phyloP scores from a whole-genome alignment of 108 stramenopile species.

The Cyclotella atomus region DNA sequence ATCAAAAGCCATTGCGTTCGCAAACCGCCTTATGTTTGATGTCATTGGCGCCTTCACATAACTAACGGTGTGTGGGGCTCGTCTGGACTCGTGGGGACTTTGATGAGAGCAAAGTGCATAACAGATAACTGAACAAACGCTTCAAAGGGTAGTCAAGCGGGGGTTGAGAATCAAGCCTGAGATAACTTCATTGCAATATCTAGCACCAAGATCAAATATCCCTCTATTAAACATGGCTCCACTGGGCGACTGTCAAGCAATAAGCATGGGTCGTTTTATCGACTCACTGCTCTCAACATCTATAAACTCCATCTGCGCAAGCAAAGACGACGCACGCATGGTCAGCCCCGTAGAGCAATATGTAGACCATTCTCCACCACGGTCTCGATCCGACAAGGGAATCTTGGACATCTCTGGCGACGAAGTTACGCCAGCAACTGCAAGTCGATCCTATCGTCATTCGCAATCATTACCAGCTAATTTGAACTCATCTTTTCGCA shows the following conservation, averaged over 20 bases:
- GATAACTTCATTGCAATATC: background rate
- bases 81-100: too few relatives aligned
- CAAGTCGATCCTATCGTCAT: background rate
- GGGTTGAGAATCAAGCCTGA: too few relatives aligned
- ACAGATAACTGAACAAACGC: too few relatives aligned
- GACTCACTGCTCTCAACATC: slow-evolving; percentile 20
- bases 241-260: slow-evolving; percentile 18
- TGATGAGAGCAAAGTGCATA: too few relatives aligned
- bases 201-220: background rate
- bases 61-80: too few relatives aligned
- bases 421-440: background rate
- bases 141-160: too few relatives aligned
- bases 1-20: too few relatives aligned
- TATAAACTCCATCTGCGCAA: slow-evolving; percentile 17
- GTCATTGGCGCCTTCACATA: too few relatives aligned
- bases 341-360: slow-evolving; percentile 18
- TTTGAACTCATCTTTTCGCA: slow-evolving; percentile 13
- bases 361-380: background rate
- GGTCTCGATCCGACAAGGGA: background rate
- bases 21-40: too few relatives aligned
- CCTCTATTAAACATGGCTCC: background rate
- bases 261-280: slow-evolving; percentile 25
- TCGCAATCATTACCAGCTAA: slow-evolving; percentile 8
- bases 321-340: slow-evolving; percentile 1
- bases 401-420: background rate